A percentile compares a stretch with the other conserved stretches of the same genome.
Evolutionary conservation across 495 filamentous ascomycete species (phyloP).

Genomic region (Aspergillus sclerotioniger): DNA sequence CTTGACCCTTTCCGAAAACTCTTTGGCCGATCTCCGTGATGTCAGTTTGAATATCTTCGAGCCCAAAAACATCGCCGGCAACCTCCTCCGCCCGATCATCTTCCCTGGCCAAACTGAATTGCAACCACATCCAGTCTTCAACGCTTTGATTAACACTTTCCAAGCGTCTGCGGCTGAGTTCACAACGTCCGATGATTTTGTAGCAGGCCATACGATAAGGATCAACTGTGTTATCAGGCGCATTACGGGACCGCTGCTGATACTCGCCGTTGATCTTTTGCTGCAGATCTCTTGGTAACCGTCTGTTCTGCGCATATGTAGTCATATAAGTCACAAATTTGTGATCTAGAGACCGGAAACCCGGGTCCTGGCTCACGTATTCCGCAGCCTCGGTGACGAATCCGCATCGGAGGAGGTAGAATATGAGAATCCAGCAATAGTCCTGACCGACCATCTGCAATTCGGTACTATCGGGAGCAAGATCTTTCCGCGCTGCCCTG

Average conservation of each 20-base stretch:
- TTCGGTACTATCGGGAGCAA: constrained; percentile 70
- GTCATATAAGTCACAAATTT: constrained; percentile 88
- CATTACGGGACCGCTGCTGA: constrained; percentile 75
- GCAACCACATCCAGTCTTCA: constrained; percentile 97
- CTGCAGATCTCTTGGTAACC: constrained; percentile 72
- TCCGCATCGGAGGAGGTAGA: constrained; percentile 85
- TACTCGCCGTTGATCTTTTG: constrained; percentile 87
- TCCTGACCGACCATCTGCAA: constrained; percentile 71
- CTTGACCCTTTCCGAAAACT: constrained; percentile 74
- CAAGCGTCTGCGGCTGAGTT: constrained; percentile 73
- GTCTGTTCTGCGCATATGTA: constrained; percentile 67
- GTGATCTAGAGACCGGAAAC: constrained; percentile 86
- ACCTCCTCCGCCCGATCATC: constrained; percentile 77
- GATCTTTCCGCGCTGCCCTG: constrained; percentile 69
- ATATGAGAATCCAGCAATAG: constrained; percentile 90
- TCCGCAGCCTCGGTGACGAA: constrained; percentile 78
- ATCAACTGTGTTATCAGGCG: constrained; percentile 83
- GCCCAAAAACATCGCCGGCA: constrained; percentile 82
- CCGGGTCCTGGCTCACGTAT: constrained; percentile 76
- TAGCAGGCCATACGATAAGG: constrained; percentile 97
- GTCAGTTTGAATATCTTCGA: constrained; percentile 80
- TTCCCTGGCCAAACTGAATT: constrained; percentile 88
- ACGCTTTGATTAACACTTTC: constrained; percentile 78
- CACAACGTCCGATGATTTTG: constrained; percentile 94
- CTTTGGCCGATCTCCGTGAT: constrained; percentile 84